Evolutionary conservation across 1,139 yeast species (phyloP).

Genomic region (Yamadazyma aaseri): DNA sequence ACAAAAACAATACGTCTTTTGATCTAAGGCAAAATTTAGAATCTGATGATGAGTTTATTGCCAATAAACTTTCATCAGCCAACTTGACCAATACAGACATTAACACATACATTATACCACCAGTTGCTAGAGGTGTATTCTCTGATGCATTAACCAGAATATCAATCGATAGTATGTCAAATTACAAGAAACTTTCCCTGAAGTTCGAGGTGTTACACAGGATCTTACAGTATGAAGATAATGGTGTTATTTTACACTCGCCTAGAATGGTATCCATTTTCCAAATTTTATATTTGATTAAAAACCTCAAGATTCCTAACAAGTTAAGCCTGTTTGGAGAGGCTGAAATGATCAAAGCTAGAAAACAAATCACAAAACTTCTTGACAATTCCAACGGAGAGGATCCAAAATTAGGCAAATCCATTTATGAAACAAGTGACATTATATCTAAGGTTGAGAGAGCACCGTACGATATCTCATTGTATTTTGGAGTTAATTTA

Average conservation of each 20-base stretch:
- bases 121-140: constrained; percentile 32
- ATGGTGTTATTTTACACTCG: constrained; percentile 31
- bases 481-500: constrained; percentile 44
- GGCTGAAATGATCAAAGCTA: not conserved
- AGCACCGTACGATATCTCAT: constrained; percentile 17
- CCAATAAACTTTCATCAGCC: constrained; percentile 40
- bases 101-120: constrained; percentile 39
- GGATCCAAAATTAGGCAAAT: constrained; percentile 17
- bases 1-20: constrained; percentile 2
- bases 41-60: constrained; percentile 27
- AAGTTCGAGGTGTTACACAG: constrained; percentile 57
- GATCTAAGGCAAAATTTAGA: constrained; percentile 8
- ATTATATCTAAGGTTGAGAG: constrained; percentile 5
- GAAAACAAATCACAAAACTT: not conserved
- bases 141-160: constrained; percentile 27
- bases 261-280: constrained; percentile 53
- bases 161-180: constrained; percentile 32
- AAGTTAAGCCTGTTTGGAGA: not conserved
- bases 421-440: constrained; percentile 1
- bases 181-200: constrained; percentile 28
- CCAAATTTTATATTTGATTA: constrained; percentile 40
- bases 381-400: not conserved
- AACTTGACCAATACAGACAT: constrained; percentile 36
- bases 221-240: constrained; percentile 47
- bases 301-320: constrained; percentile 7